Evolutionary conservation across 352 stramenopile genomes (phyloP).

Genomic region (Phytophthora tubulina): DNA sequence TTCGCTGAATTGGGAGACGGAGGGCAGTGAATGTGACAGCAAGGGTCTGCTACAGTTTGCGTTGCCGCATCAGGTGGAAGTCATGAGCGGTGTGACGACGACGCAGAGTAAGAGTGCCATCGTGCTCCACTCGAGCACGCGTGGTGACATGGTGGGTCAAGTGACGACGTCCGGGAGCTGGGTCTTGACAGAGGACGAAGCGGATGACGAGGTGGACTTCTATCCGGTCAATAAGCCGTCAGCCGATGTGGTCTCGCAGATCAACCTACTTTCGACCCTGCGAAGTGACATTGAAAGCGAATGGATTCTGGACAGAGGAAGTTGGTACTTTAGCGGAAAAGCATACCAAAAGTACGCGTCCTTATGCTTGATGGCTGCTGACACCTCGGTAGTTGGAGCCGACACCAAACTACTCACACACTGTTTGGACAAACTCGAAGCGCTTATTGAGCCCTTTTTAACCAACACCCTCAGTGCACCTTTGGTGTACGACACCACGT

Average conservation of each 20-base stretch:
- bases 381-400: constrained; percentile 45
- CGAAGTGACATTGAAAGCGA: constrained; percentile 53
- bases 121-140: constrained; percentile 53
- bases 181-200: constrained; percentile 47
- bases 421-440: constrained; percentile 32
- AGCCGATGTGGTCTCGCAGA: constrained; percentile 19
- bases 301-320: constrained; percentile 52
- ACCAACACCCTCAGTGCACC: constrained; percentile 44
- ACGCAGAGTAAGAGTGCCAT: constrained; percentile 33
- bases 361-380: constrained; percentile 61
- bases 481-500: constrained; percentile 66
- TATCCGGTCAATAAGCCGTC: constrained; percentile 44
- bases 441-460: constrained; percentile 51
- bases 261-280: constrained; percentile 36
- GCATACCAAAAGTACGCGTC: constrained; percentile 73
- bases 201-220: constrained; percentile 54
- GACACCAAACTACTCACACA: constrained; percentile 43
- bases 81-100: not conserved
- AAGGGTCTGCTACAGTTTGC: not conserved
- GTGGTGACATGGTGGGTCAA: constrained; percentile 54
- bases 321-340: constrained; percentile 76
- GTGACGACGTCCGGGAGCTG: constrained; percentile 46
- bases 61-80: not conserved
- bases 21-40: not conserved
- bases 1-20: constrained; percentile 1